Evolutionary conservation across 257 asterid genomes (phyloP).

Genomic region (Solanum chaucha): DNA sequence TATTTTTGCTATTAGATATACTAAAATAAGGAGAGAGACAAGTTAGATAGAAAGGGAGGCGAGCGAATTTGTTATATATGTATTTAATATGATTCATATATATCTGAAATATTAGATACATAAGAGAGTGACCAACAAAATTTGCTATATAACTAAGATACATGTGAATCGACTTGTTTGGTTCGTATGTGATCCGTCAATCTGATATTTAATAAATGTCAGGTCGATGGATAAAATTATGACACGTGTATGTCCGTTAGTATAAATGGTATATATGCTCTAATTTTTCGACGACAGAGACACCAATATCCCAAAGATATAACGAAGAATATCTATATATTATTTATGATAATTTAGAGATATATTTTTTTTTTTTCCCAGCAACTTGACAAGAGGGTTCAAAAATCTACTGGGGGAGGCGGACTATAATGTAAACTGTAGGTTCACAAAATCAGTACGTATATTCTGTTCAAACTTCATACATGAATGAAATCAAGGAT

Average conservation of each 20-base stretch:
- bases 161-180: neutral
- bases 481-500: too few species aligned
- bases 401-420: neutral
- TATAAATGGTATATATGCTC: accelerated
- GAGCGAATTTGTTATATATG: neutral
- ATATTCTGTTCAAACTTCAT: neutral
- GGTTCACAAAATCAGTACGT: neutral
- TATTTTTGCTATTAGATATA: too few species aligned
- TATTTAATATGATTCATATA: too few species aligned
- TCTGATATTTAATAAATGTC: too few species aligned
- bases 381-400: neutral
- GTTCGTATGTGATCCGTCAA: neutral
- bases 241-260: too few species aligned
- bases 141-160: too few species aligned
- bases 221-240: accelerated
- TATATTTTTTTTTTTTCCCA: too few species aligned
- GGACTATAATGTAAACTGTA: neutral
- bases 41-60: neutral
- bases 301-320: accelerated
- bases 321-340: accelerated
- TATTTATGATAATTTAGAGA: accelerated
- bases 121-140: neutral
- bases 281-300: accelerated
- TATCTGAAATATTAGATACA: too few species aligned
- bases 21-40: neutral